Percentiles rank a stretch among this genome's conserved stretches.
These are phyloP conservation scores for Pestalotiopsis sp. DNA, from an alignment of 2,329 filamentous ascomycete species.

Conservation along the genomic window DNA sequence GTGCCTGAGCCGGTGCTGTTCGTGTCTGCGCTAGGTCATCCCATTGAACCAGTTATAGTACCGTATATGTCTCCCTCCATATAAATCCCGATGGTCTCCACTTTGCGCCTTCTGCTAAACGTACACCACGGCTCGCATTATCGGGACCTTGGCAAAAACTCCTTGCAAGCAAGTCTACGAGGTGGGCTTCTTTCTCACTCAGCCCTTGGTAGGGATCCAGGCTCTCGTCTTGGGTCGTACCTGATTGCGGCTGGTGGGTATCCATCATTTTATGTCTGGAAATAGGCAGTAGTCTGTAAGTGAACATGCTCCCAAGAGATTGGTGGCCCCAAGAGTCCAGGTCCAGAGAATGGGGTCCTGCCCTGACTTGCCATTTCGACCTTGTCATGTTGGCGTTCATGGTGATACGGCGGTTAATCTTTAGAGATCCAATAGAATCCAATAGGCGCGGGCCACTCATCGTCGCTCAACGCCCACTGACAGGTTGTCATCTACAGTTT, in stretches of 20 bases:
- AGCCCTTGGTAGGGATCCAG: not conserved
- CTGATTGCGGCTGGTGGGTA: not conserved
- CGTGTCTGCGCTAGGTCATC: not conserved
- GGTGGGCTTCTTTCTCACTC: not conserved
- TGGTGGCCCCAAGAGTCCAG: not conserved
- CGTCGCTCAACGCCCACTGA: not conserved
- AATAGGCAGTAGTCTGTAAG: not conserved
- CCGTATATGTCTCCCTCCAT: not conserved
- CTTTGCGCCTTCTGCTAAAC: not conserved
- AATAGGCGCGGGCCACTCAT: not conserved
- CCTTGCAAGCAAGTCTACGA: not conserved
- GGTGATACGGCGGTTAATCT: not conserved
- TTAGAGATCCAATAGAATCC: not conserved
- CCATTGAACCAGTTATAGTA: not conserved
- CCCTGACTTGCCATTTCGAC: not conserved
- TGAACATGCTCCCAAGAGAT: not conserved
- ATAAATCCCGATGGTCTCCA: not conserved
- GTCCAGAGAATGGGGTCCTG: not conserved
- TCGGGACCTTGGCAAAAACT: not conserved
- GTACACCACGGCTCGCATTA: not conserved
- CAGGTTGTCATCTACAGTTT: not conserved
- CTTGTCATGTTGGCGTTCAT: not conserved
- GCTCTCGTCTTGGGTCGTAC: not conserved
- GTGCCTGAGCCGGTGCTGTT: not conserved
- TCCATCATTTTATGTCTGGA: not conserved